These are phyloP conservation scores for Tricholoma terreum DNA, from an alignment of 768 basidiomycete species.

Conservation along the genomic window DNA sequence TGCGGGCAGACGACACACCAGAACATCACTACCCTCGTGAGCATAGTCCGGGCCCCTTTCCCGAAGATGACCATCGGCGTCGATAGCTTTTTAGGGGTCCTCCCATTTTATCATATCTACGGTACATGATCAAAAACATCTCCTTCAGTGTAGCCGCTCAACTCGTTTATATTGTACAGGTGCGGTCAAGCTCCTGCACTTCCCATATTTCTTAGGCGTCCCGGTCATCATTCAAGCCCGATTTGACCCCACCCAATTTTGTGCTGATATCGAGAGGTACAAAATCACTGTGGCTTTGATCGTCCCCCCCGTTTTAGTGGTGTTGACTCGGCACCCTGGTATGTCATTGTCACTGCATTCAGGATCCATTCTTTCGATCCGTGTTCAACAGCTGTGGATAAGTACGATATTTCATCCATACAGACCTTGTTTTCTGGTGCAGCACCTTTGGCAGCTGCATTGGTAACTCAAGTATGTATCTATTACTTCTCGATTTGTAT, in stretches of 20 bases:
- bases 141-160: neutral
- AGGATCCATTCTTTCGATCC: neutral
- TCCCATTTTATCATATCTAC: slow-evolving; percentile 57
- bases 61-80: slow-evolving; percentile 32
- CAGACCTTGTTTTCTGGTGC: slow-evolving; percentile 66
- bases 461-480: slow-evolving; percentile 47
- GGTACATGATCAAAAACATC: slow-evolving; percentile 19
- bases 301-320: slow-evolving; percentile 84
- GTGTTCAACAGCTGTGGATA: slow-evolving; percentile 46
- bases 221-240: slow-evolving; percentile 58
- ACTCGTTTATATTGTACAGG: slow-evolving; percentile 32
- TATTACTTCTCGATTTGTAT: slow-evolving; percentile 22
- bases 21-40: slow-evolving; percentile 61
- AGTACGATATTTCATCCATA: slow-evolving; percentile 66
- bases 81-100: slow-evolving; percentile 58
- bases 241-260: slow-evolving; percentile 72
- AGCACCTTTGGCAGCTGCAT: slow-evolving; percentile 69
- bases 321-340: slow-evolving; percentile 68
- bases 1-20: slow-evolving; percentile 54
- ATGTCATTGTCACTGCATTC: slow-evolving; percentile 19
- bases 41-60: slow-evolving; percentile 47
- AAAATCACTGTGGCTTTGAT: slow-evolving; percentile 54
- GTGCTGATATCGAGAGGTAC: slow-evolving; percentile 63
- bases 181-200: slow-evolving; percentile 58
- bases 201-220: slow-evolving; percentile 48